Evolutionary conservation across 2,329 filamentous ascomycete species (phyloP).

Genomic region (Cercospora zeae-maydis): DNA sequence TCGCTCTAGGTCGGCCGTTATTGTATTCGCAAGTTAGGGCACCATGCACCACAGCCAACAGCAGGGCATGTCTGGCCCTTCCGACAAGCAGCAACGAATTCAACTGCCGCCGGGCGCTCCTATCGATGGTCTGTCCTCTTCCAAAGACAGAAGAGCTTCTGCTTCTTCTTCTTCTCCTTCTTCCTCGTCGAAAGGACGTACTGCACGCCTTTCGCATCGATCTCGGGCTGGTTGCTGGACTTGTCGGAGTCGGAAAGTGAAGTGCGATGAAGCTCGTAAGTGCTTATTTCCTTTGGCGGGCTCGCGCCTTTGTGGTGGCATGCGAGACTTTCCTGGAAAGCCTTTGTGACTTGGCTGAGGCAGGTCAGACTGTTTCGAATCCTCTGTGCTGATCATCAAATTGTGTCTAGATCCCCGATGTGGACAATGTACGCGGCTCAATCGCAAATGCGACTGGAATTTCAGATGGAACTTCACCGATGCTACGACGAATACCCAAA

Average conservation of each 20-base stretch:
- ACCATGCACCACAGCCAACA: constrained; percentile 22
- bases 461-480: constrained; percentile 47
- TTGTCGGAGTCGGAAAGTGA: constrained; percentile 40
- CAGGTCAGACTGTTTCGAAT: neutral
- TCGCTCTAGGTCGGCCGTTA: constrained; percentile 8
- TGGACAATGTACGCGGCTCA: constrained; percentile 53
- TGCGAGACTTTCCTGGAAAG: neutral
- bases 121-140: constrained; percentile 22
- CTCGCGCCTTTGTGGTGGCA: constrained; percentile 23
- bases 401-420: constrained; percentile 19
- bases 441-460: constrained; percentile 57
- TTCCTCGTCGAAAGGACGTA: constrained; percentile 17
- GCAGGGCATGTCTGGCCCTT: constrained; percentile 16
- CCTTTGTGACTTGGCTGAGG: neutral
- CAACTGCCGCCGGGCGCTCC: constrained; percentile 36
- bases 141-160: constrained; percentile 27
- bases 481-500: constrained; percentile 34
- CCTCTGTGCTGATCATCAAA: constrained; percentile 2
- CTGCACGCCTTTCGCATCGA: constrained; percentile 50
- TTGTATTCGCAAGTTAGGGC: constrained; percentile 3
- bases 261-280: constrained; percentile 28
- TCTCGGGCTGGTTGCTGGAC: constrained; percentile 54
- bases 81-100: constrained; percentile 25
- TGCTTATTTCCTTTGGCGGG: neutral
- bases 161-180: constrained; percentile 11